Percentiles rank a stretch among this genome's conserved stretches.
These are phyloP conservation scores for Geotrichum phurueaensis DNA, from an alignment of 1,139 yeast species.

Conservation along the genomic window DNA sequence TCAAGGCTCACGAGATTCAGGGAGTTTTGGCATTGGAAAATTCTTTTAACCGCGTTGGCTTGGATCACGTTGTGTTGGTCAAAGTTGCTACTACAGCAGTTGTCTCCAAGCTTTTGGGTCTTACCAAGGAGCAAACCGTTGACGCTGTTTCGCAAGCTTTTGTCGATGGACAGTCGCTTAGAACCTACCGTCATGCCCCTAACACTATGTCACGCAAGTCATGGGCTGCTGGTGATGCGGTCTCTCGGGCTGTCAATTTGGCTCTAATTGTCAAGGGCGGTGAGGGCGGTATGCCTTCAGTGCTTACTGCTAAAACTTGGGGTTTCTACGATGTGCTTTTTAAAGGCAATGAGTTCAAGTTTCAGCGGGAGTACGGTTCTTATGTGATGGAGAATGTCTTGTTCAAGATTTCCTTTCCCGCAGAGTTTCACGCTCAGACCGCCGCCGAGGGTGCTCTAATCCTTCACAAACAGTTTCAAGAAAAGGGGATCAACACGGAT, in stretches of 20 bases:
- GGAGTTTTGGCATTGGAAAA: constrained; percentile 53
- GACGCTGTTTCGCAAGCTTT: constrained; percentile 55
- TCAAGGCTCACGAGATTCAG: constrained; percentile 58
- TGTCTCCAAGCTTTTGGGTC: constrained; percentile 48
- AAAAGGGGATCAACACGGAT: constrained; percentile 41
- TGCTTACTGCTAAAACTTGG: constrained; percentile 52
- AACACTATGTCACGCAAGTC: constrained; percentile 58
- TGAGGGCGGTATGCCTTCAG: constrained; percentile 53
- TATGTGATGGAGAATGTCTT: constrained; percentile 60
- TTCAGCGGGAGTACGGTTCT: constrained; percentile 50
- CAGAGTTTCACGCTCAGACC: constrained; percentile 62
- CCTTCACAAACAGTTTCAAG: constrained; percentile 37
- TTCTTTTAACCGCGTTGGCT: constrained; percentile 54
- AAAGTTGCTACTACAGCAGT: constrained; percentile 60
- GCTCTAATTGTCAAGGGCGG: constrained; percentile 50
- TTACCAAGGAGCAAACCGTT: constrained; percentile 45
- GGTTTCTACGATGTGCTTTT: constrained; percentile 56
- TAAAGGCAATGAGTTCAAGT: constrained; percentile 47
- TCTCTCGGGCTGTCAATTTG: constrained; percentile 53
- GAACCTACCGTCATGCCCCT: constrained; percentile 59
- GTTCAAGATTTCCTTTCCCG: constrained; percentile 59
- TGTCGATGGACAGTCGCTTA: constrained; percentile 52
- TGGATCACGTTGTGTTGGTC: constrained; percentile 54
- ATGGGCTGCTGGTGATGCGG: constrained; percentile 65
- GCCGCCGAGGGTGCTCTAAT: constrained; percentile 55